Conservation (phyloP, 1,139 yeast genomes). For the Zygosaccharomyces pseudobailii region DNA sequence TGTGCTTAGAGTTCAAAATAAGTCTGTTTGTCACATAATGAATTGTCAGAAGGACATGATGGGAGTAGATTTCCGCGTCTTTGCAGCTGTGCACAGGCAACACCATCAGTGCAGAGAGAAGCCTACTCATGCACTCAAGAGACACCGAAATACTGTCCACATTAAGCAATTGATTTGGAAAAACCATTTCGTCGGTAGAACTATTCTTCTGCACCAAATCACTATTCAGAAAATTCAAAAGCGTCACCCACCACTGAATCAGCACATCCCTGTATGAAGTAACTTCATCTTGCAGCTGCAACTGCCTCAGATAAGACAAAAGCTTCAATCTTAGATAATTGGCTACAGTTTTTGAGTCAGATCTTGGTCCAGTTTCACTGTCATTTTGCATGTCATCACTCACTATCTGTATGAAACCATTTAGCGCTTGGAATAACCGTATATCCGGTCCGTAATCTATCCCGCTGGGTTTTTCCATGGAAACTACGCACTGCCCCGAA, state of each 20-base stretch:
- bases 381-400: slow-evolving; percentile 12
- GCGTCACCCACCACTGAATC: slow-evolving; percentile 33
- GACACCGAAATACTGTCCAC: slow-evolving; percentile 24
- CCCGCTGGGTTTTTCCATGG: neutral
- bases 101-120: slow-evolving; percentile 23
- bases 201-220: slow-evolving; percentile 11
- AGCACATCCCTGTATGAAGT: slow-evolving; percentile 19
- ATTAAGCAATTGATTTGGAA: slow-evolving; percentile 8
- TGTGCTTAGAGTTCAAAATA: slow-evolving; percentile 22
- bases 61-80: slow-evolving; percentile 25
- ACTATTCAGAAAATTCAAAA: slow-evolving; percentile 25
- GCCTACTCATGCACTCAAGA: slow-evolving; percentile 29
- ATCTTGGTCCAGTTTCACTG: slow-evolving; percentile 1
- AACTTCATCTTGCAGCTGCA: slow-evolving; percentile 7
- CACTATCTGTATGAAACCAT: slow-evolving; percentile 24
- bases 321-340: slow-evolving; percentile 25
- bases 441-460: slow-evolving; percentile 11
- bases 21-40: slow-evolving; percentile 28
- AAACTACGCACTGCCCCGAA: neutral
- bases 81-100: slow-evolving; percentile 13
- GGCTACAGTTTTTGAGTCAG: slow-evolving; percentile 13
- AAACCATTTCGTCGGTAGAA: neutral
- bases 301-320: slow-evolving; percentile 21
- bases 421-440: slow-evolving; percentile 23
- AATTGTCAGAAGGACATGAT: slow-evolving; percentile 27